Conservation (phyloP, 306 rosid genomes). For the Styphnolobium japonicum region DNA sequence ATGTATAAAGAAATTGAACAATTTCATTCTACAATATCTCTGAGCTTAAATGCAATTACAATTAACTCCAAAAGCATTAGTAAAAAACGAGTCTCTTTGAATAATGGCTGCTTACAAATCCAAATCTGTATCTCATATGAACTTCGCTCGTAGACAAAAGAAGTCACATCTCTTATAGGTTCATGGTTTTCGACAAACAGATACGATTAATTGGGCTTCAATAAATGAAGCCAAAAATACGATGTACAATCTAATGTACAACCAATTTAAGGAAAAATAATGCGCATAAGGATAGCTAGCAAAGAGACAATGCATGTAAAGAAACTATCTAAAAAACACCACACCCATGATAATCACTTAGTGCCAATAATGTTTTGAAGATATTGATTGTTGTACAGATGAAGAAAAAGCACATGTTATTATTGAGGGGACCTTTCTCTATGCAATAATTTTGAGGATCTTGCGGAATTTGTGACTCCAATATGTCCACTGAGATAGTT, state of each 20-base stretch:
- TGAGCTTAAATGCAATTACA: too few species aligned
- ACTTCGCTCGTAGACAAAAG: not conserved
- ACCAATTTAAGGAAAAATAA: not conserved
- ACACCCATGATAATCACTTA: not conserved
- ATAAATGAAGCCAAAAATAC: constrained; percentile 5
- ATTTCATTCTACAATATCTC: too few species aligned
- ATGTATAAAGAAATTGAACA: too few species aligned
- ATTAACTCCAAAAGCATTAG: too few species aligned
- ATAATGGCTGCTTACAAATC: not conserved
- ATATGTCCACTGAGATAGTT: constrained; percentile 29
- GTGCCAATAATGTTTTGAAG: constrained; percentile 7
- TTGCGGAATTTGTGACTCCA: constrained; percentile 46
- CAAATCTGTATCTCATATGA: not conserved
- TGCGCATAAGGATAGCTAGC: not conserved
- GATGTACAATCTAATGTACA: constrained; percentile 14
- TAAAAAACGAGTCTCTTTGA: too few species aligned
- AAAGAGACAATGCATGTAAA: constrained; percentile 21
- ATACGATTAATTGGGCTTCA: not conserved
- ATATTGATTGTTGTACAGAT: constrained; percentile 19
- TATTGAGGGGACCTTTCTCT: constrained; percentile 28
- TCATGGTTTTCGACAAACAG: not conserved
- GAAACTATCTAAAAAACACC: constrained; percentile 9
- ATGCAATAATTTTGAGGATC: constrained; percentile 41
- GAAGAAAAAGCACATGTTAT: constrained; percentile 33
- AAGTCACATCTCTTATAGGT: not conserved